Base-by-base conservation (phyloP, 2,329 filamentous ascomycete species). In the Fusarium luffae region DNA sequence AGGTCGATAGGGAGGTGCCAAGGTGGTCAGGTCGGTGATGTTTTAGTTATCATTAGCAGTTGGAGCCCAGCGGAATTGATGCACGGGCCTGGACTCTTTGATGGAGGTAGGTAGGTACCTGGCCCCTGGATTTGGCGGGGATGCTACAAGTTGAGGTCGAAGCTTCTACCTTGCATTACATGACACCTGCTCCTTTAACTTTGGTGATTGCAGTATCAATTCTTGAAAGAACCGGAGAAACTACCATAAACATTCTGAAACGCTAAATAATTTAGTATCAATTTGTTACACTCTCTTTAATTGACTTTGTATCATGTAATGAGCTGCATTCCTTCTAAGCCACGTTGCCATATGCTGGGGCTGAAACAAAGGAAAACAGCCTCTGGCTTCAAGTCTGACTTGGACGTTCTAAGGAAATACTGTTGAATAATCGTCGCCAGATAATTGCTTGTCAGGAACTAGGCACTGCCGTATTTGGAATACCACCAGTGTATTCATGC, bases 1-100 rank as follows among this genome's bases (percentile, higher is more conserved):
- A 56, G 49, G 66, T 68, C 51, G 54, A 58, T 73, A 75, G 74
- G 73, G 72, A 75, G 74, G 72, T 71, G 74, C 70, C 74, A 74
- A 74, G 73, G 70, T 75, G 70, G 66, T 72, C 72, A 59, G 66
- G 57, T 63, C 50, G 62, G 43, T 71, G 68, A 64, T 59, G 59
- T 68, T 68, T 56, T 56, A 69, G 64, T 58, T 57, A 46, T 49
- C 54, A 60, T 65, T 57, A 74, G 54, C 58, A 59, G 61, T 56
- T 52, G 49, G 49, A 52, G 49, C 60, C 68, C 55, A 69, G 71
- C 66, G 69, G 70, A 71, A 71, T 73, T 61, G 64, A 55, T 66
- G 63, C 54, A 65, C 37, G 46, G 52, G 47, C 48, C 58, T 59
- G 58, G 4, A 13, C n/a, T 42, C 43, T 60, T 55, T n/a, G 13